Conservation (phyloP, 257 asterid genomes). For the Solanum tacnaense region DNA sequence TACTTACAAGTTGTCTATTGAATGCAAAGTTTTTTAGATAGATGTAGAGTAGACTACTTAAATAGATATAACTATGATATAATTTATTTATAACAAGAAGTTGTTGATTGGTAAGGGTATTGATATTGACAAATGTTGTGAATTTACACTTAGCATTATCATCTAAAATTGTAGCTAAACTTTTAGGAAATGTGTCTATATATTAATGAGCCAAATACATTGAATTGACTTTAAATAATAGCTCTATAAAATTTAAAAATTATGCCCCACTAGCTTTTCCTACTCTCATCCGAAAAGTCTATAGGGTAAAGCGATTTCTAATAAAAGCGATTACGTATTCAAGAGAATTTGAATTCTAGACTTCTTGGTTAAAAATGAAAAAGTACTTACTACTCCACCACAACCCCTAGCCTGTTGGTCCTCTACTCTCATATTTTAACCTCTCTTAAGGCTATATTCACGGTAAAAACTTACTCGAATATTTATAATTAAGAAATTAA, state of each 20-base stretch:
- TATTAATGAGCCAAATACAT: background rate
- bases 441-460: background rate
- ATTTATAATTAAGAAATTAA: background rate
- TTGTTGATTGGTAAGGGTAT: background rate
- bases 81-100: background rate
- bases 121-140: background rate
- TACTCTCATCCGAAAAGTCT: background rate
- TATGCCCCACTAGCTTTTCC: background rate
- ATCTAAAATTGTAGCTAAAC: background rate
- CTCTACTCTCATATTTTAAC: background rate
- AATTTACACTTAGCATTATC: background rate
- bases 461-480: background rate
- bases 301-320: too few species aligned
- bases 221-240: background rate
- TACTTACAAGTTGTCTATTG: too few species aligned
- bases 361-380: rapidly evolving
- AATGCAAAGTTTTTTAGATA: too few species aligned
- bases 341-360: too few species aligned
- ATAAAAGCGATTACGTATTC: too few species aligned
- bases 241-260: background rate
- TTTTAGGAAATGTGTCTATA: background rate
- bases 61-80: background rate
- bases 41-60: background rate
- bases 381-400: too few species aligned
- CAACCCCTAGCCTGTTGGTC: too few species aligned